Conservation (phyloP, 129 eudicot genomes). For the Heracleum sosnowskyi region DNA sequence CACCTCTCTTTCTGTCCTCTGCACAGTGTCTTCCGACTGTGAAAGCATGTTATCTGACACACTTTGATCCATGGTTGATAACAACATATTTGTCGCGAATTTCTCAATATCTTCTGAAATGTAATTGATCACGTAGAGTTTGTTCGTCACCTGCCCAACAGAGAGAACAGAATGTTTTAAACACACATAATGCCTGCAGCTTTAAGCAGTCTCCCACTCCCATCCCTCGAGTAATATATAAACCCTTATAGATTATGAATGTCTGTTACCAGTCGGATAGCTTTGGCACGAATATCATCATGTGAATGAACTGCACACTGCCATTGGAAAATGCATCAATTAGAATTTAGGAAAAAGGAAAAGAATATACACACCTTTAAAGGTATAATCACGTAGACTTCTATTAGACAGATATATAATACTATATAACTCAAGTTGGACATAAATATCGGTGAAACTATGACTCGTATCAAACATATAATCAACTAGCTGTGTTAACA, state of each 20-base stretch:
- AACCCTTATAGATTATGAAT: conserved; percentile 3
- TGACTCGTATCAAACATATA: neutral
- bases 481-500: neutral
- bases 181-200: conserved; percentile 7
- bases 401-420: neutral
- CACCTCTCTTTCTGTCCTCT: conserved; percentile 72
- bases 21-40: conserved; percentile 28
- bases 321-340: conserved; percentile 20
- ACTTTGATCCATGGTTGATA: conserved; percentile 55
- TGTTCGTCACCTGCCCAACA: conserved; percentile 72
- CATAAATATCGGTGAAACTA: neutral
- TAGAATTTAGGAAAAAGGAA: conserved; percentile 10
- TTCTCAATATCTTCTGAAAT: conserved; percentile 68
- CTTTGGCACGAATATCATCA: conserved; percentile 83
- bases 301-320: conserved; percentile 92
- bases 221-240: conserved; percentile 6
- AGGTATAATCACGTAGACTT: neutral
- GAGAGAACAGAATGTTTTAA: conserved; percentile 13
- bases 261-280: conserved; percentile 75
- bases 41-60: conserved; percentile 33
- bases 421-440: neutral
- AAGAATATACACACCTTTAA: neutral
- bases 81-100: conserved; percentile 68
- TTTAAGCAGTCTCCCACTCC: conserved; percentile 2
- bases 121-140: conserved; percentile 56